Percentiles rank a stretch among this genome's conserved stretches.
phyloP scores from a whole-genome alignment of 495 filamentous ascomycete genomes.

The Penicillium longicatenatum region DNA sequence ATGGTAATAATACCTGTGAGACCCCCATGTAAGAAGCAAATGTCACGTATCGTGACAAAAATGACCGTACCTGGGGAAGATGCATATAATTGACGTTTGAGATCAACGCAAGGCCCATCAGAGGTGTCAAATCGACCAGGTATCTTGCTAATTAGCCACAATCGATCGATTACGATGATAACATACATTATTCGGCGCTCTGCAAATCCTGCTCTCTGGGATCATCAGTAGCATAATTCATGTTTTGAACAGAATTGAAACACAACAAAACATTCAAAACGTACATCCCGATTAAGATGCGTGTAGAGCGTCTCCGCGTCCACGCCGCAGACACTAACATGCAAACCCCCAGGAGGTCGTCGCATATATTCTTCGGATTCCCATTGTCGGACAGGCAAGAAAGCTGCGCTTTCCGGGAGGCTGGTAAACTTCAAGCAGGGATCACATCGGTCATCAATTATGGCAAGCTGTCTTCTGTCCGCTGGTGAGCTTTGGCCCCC shows the following conservation, averaged over 20 bases:
- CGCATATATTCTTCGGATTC: conserved; percentile 19
- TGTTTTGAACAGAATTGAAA: neutral
- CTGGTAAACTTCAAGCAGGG: conserved; percentile 16
- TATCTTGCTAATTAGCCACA: conserved; percentile 14
- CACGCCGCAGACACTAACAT: conserved; percentile 13
- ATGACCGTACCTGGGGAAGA: conserved; percentile 19
- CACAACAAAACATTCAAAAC: neutral
- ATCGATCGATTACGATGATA: neutral
- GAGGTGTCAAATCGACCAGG: conserved; percentile 21
- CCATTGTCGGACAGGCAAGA: conserved; percentile 21
- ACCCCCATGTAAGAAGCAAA: conserved; percentile 23
- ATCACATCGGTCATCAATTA: conserved; percentile 23
- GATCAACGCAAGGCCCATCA: conserved; percentile 15
- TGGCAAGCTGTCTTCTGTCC: conserved; percentile 8
- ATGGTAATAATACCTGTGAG: conserved; percentile 14
- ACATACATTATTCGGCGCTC: conserved; percentile 21
- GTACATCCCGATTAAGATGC: conserved; percentile 16
- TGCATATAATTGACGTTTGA: conserved; percentile 17
- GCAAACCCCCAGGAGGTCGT: conserved; percentile 18
- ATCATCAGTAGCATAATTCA: neutral
- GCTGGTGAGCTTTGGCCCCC: conserved; percentile 1
- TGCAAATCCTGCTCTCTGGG: conserved; percentile 12
- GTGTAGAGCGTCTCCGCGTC: conserved; percentile 16
- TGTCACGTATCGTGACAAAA: conserved; percentile 20
- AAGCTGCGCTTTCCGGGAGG: conserved; percentile 15